Evolutionary conservation across 805 yeast genomes (phyloP).

Genomic region (Lipomyces yamadae): DNA sequence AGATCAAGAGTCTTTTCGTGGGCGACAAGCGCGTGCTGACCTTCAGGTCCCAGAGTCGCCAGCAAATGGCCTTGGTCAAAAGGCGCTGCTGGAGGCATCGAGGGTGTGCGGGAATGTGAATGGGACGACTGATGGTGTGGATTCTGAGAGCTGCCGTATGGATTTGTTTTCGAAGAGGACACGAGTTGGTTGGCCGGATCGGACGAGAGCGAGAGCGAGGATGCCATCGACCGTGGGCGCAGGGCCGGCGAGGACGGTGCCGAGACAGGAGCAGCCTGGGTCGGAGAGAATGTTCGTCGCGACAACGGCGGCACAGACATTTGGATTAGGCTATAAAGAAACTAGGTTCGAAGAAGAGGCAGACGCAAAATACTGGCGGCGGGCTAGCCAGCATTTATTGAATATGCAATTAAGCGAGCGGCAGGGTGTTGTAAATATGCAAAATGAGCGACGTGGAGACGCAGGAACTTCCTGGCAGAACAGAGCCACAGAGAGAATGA

Average conservation of each 20-base stretch:
- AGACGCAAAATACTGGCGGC: background rate
- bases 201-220: constrained; percentile 12
- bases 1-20: constrained; percentile 82
- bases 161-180: background rate
- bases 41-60: constrained; percentile 31
- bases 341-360: background rate
- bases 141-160: constrained; percentile 9
- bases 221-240: constrained; percentile 25
- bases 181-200: constrained; percentile 5
- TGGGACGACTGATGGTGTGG: background rate
- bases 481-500: background rate
- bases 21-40: constrained; percentile 56
- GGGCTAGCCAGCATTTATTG: background rate
- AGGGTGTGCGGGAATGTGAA: constrained; percentile 24
- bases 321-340: background rate
- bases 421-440: background rate
- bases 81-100: constrained; percentile 29
- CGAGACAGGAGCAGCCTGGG: constrained; percentile 3
- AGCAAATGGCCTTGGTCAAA: constrained; percentile 36
- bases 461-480: background rate
- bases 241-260: constrained; percentile 19
- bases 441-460: background rate
- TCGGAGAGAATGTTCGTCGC: background rate
- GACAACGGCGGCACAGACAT: constrained; percentile 4
- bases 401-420: background rate